Percentiles rank a stretch among this genome's conserved stretches.
Conservation (phyloP, 1,284 basidiomycete species). For the Naganishia sp. region DNA sequence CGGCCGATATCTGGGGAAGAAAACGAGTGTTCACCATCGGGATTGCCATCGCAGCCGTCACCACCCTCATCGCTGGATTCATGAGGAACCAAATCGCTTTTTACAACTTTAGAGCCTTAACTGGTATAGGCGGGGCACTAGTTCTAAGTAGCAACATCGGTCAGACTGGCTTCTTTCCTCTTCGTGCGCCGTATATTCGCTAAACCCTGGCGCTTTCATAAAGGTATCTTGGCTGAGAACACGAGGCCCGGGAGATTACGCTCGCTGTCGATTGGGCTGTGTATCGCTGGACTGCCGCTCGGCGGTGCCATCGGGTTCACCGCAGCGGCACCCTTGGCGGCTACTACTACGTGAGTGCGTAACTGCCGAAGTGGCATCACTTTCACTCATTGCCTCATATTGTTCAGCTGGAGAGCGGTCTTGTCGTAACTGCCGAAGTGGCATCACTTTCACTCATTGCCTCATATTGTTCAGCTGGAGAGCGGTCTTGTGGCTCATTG, state of each 20-base stretch:
- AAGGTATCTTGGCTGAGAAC: slow-evolving; percentile 21
- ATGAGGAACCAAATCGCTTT: slow-evolving; percentile 45
- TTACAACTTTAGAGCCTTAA: slow-evolving; percentile 44
- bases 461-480: not conserved
- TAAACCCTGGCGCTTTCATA: not conserved
- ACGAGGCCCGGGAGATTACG: slow-evolving; percentile 3
- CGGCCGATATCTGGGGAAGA: slow-evolving; percentile 72
- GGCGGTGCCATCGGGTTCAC: slow-evolving; percentile 6
- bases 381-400: not conserved
- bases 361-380: not conserved
- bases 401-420: slow-evolving; percentile 1
- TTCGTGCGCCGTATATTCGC: not conserved
- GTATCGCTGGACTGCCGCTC: slow-evolving; percentile 8
- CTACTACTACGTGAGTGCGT: too few relatives aligned
- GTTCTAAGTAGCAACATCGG: slow-evolving; percentile 13
- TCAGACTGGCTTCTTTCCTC: not conserved
- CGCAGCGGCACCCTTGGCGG: not conserved
- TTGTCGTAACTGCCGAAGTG: not conserved
- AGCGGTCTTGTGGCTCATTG: slow-evolving; percentile 4
- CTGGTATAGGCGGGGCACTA: slow-evolving; percentile 37
- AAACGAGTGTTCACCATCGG: slow-evolving; percentile 65
- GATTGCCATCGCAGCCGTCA: slow-evolving; percentile 44
- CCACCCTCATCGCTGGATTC: slow-evolving; percentile 48
- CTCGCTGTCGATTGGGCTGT: slow-evolving; percentile 13
- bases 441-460: not conserved